Evolutionary conservation across 331 rosid genomes (phyloP), one percentile per base, ranked within the genome.

Genomic region (Acacia concinna): DNA sequence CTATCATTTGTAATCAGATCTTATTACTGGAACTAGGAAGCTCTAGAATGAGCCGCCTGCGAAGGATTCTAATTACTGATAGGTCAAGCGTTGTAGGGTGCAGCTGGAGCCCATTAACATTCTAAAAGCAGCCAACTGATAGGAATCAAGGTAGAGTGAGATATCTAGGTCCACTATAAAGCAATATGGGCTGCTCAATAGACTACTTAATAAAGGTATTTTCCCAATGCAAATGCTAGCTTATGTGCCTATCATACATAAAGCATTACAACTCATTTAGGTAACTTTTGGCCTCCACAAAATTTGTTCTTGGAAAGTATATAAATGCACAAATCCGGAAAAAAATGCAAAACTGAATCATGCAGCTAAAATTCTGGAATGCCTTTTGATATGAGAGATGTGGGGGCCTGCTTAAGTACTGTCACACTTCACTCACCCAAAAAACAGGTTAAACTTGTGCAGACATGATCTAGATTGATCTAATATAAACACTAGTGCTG

Each of bases 341-440:
- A 54, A 32, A 4, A 35, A 43, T 71, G 46, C 68, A 78, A 73
- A 68, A 9, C n/a, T 23, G 47, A 85, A 52, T 70, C 34, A 54
- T 68, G 67, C 64, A 44, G 74, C 69, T 44, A 6, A 73, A 30
- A 77, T 81, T 57, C 54, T 18, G 51, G 20, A 62, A 5, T 63
- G 44, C 23, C 73, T 81, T 59, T 49, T 11, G 6, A 35, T 28
- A 40, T 31, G 44, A 63, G 47, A 32, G 68, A 41, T 37, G 41
- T 69, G 51, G 18, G 67, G 69, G 44, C 30, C 57, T 30, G 17
- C 46, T 23, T 5, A 32, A 56, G 27, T 67, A 35, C 34, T 64
- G 8, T 66, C 70, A 46, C 60, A 54, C 70, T 60, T 70, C 79
- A 34, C 43, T 37, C 52, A 66, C 79, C 63, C 68, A 76, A 43